A percentile compares a stretch with the other conserved stretches of the same genome.
phyloP scores from a whole-genome alignment of 441 rosid species.

The Erodium moschatum region DNA sequence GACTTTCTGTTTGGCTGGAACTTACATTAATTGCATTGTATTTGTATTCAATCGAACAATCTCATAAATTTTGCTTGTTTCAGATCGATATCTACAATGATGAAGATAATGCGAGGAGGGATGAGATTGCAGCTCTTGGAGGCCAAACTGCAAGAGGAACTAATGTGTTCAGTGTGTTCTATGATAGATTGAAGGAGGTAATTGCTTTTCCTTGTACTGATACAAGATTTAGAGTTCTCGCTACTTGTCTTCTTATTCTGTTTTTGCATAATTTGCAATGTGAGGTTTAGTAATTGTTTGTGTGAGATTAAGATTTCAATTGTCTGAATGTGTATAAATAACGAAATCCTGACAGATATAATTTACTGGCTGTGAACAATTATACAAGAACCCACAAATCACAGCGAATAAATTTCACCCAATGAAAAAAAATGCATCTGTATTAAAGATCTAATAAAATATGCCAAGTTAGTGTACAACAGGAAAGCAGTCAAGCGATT shows the following conservation, averaged over 20 bases:
- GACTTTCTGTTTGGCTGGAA: not conserved
- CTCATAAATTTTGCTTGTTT: slow-evolving; percentile 12
- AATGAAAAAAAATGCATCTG: not conserved
- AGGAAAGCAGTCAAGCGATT: not conserved
- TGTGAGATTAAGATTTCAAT: not conserved
- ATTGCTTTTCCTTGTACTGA: not conserved
- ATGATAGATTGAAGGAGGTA: slow-evolving; percentile 92
- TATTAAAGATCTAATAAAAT: not conserved
- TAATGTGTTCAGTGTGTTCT: slow-evolving; percentile 73
- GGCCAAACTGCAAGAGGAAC: slow-evolving; percentile 71
- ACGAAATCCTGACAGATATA: not conserved
- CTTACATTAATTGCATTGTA: not conserved
- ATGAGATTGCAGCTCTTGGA: slow-evolving; percentile 90
- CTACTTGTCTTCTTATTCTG: slow-evolving; percentile 1
- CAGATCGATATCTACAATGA: slow-evolving; percentile 85
- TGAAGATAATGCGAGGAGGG: slow-evolving; percentile 76
- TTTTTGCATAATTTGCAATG: not conserved
- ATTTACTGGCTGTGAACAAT: not conserved
- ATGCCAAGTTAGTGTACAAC: not conserved
- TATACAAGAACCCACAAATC: not conserved
- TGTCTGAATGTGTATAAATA: not conserved
- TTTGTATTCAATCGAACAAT: not conserved
- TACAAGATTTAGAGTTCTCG: not conserved
- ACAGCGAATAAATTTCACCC: not conserved
- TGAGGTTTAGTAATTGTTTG: not conserved